phyloP scores from a whole-genome alignment of 2,329 filamentous ascomycete species.

The Aspergillus transmontanensis region DNA sequence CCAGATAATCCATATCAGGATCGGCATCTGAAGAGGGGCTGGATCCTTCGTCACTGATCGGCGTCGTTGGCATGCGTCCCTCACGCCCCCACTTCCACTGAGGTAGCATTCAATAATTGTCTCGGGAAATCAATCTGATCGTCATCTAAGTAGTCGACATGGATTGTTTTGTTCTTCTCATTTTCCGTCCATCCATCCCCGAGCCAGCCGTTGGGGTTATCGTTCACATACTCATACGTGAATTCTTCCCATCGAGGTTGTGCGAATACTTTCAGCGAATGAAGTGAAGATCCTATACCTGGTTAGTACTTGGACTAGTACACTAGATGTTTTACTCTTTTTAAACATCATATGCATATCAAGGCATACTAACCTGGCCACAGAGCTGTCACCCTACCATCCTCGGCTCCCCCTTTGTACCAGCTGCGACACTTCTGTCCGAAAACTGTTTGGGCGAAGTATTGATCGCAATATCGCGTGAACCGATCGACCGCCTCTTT shows the following conservation, averaged over 20 bases:
- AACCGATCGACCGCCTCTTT: slow-evolving; percentile 32
- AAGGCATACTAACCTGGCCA: slow-evolving; percentile 35
- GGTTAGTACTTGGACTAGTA: neutral
- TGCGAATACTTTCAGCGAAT: slow-evolving; percentile 38
- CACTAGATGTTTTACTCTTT: neutral
- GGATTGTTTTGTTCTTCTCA: slow-evolving; percentile 33
- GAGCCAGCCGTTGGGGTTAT: slow-evolving; percentile 35
- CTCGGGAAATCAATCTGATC: slow-evolving; percentile 38
- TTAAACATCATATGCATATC: neutral
- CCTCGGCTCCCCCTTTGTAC: slow-evolving; percentile 40
- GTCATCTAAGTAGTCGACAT: slow-evolving; percentile 40
- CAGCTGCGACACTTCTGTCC: slow-evolving; percentile 40
- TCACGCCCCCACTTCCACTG: neutral
- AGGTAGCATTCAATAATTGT: neutral
- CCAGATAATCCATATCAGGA: neutral
- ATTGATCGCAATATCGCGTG: slow-evolving; percentile 36
- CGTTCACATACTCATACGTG: slow-evolving; percentile 39
- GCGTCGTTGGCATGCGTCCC: neutral
- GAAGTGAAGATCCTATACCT: slow-evolving; percentile 36
- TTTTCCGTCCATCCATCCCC: slow-evolving; percentile 39
- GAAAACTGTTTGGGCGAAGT: slow-evolving; percentile 39
- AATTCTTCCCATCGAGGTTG: slow-evolving; percentile 44
- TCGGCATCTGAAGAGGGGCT: neutral
- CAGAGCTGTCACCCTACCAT: slow-evolving; percentile 34
- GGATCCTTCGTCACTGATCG: neutral